A percentile compares a stretch with the other conserved stretches of the same genome.
Evolutionary conservation across 2,329 filamentous ascomycete genomes (phyloP).

Genomic region (Penicillium sp.): DNA sequence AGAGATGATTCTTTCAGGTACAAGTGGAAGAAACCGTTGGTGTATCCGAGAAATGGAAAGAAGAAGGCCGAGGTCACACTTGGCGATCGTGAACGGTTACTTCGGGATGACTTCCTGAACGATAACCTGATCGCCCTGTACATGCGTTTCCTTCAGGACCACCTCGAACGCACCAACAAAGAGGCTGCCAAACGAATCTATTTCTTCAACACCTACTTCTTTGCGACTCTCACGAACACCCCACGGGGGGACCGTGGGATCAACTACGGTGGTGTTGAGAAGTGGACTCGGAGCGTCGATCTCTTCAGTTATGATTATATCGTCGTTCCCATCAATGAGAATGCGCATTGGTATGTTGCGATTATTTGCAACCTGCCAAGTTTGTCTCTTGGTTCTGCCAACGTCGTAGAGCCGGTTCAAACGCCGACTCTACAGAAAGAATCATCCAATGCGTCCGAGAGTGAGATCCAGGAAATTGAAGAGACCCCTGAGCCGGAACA

Average conservation of each 20-base stretch:
- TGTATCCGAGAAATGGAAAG: slow-evolving; percentile 48
- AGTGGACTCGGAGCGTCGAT: slow-evolving; percentile 85
- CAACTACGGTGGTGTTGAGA: slow-evolving; percentile 80
- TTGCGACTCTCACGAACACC: slow-evolving; percentile 67
- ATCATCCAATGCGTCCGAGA: slow-evolving; percentile 12
- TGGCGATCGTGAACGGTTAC: slow-evolving; percentile 63
- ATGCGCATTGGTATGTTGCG: slow-evolving; percentile 87
- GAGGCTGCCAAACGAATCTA: slow-evolving; percentile 67
- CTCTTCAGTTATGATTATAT: slow-evolving; percentile 85
- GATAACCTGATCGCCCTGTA: slow-evolving; percentile 92
- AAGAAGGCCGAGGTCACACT: slow-evolving; percentile 48
- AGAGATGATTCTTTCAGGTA: slow-evolving; percentile 22
- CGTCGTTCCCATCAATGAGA: slow-evolving; percentile 86
- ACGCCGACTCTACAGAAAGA: slow-evolving; percentile 10
- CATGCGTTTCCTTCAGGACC: slow-evolving; percentile 68
- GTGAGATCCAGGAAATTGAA: slow-evolving; percentile 28
- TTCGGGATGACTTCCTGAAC: slow-evolving; percentile 85
- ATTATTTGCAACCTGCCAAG: slow-evolving; percentile 87
- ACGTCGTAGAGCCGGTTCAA: slow-evolving; percentile 6
- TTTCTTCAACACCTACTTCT: slow-evolving; percentile 94
- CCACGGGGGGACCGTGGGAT: slow-evolving; percentile 57
- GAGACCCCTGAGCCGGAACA: slow-evolving; percentile 28
- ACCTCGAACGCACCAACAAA: slow-evolving; percentile 56
- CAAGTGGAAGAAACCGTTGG: slow-evolving; percentile 41
- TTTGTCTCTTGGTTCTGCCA: slow-evolving; percentile 44